phyloP scores from a whole-genome alignment of 129 eudicot genomes.

The Cynara cardunculus region DNA sequence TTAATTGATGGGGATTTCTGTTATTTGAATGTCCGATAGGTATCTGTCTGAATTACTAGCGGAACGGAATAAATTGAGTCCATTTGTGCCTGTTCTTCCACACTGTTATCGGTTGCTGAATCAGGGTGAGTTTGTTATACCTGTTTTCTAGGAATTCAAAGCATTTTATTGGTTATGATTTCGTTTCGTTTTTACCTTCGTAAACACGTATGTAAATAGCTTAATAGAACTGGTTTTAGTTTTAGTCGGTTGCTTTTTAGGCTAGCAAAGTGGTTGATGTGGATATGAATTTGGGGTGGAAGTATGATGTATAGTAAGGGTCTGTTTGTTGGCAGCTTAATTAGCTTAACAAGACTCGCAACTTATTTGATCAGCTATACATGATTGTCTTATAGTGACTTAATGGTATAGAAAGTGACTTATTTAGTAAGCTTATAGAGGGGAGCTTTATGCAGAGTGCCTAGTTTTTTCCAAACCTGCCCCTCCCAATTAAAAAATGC shows the following conservation, averaged over 20 bases:
- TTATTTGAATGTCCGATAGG: conserved; percentile 27
- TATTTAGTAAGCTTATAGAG: too few relatives aligned
- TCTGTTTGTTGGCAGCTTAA: too few relatives aligned
- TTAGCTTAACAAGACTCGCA: too few relatives aligned
- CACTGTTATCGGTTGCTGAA: conserved; percentile 69
- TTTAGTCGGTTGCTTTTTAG: conserved; percentile 8
- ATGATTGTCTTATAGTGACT: too few relatives aligned
- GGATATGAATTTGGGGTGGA: conserved; percentile 4
- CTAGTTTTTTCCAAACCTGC: too few relatives aligned
- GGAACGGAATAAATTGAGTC: conserved; percentile 76
- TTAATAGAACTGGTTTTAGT: not conserved
- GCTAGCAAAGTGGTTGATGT: conserved; percentile 1
- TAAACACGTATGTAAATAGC: not conserved
- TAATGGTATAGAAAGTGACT: too few relatives aligned
- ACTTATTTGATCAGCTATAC: too few relatives aligned
- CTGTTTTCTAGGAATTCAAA: conserved; percentile 8
- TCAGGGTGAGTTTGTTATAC: conserved; percentile 67
- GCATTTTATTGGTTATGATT: not conserved
- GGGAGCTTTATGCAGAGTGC: too few relatives aligned
- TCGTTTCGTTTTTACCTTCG: not conserved
- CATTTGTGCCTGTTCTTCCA: conserved; percentile 80
- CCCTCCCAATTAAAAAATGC: too few relatives aligned
- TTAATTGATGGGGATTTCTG: not conserved
- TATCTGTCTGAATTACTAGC: conserved; percentile 69
- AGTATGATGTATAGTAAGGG: too few relatives aligned